These are phyloP conservation scores for Boletus sp. DNA, from an alignment of 1,284 basidiomycete genomes.

Conservation along the genomic window DNA sequence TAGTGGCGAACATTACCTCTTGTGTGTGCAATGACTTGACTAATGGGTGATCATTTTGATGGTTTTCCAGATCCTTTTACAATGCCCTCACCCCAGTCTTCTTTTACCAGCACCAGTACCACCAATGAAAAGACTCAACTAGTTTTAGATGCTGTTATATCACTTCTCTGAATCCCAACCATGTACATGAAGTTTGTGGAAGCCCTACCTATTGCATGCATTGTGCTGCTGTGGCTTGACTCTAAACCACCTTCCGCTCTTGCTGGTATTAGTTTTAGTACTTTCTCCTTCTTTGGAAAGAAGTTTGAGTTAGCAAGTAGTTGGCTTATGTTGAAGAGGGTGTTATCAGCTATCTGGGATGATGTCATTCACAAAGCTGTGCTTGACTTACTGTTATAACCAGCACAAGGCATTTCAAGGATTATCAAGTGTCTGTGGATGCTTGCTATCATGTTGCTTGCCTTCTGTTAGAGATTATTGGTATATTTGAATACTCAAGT, in stretches of 20 bases:
- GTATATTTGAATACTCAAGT: constrained; percentile 12
- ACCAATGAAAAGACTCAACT: constrained; percentile 57
- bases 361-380: constrained; percentile 62
- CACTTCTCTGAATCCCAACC: constrained; percentile 55
- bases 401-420: constrained; percentile 23
- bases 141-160: constrained; percentile 62
- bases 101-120: constrained; percentile 23
- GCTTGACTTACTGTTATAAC: constrained; percentile 67
- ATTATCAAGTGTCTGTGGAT: constrained; percentile 46
- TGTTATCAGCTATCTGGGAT: constrained; percentile 72
- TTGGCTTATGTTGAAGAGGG: constrained; percentile 68
- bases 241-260: constrained; percentile 65
- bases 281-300: constrained; percentile 61
- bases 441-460: constrained; percentile 66
- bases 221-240: constrained; percentile 74
- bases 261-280: constrained; percentile 55
- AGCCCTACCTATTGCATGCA: constrained; percentile 72
- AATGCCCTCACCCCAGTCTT: constrained; percentile 54
- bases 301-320: constrained; percentile 80
- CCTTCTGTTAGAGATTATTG: constrained; percentile 52
- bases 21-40: constrained; percentile 45
- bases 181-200: constrained; percentile 66
- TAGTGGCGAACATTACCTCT: constrained; percentile 82
- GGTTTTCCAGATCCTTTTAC: constrained; percentile 16
- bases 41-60: neutral